Base-by-base conservation (phyloP, 305 asterid species). In the Solanum hybrid region DNA sequence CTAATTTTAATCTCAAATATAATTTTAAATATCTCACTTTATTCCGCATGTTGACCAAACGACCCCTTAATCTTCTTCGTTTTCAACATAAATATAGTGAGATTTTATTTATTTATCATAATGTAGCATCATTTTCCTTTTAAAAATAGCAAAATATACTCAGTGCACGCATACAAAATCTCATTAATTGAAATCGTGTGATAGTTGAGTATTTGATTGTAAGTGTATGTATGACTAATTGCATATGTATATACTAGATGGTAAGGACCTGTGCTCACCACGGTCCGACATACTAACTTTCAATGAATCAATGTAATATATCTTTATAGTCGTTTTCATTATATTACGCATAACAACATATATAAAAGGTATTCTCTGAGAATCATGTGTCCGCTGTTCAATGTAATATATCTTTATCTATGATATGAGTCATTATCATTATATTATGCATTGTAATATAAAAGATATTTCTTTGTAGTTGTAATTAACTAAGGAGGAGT, bases 31-130 rank as follows among this genome's bases (percentile, higher is more conserved):
- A 22, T 60, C 27, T 22, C 12, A 60, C 12, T 60, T 1, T 22
- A 60, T 60, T 0, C 1, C 0, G 0, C 24, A 0, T 56, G 0
- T 0, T 20, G 0, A 60, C 5, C 32, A 69, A 64, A 24, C 17
- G 9, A 26, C 0, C 17, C 8, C 76, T 69, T 69, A 5, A 24
- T 69, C 8, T 24, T 69, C 32, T 24, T 69, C 6, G 27, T 1
- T 69, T 5, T 69, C 0, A 69, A 69, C 8, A 69, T 69, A 69
- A 24, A 69, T 69, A 24, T 69, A 24, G 7, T 26, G 76, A 69
- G 32, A 10, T 69, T 24, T 24, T 69, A 5, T 26, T 69, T 26
- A 5, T 69, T 69, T 69, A 10, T 24, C 16, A 5, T 24, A 11
- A 69, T 24, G 32, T 2, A 69, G 16, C 17, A 69, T 24, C 31